These are phyloP conservation scores for Babjeviella inositovora DNA, from an alignment of 805 yeast genomes.

Conservation along the genomic window DNA sequence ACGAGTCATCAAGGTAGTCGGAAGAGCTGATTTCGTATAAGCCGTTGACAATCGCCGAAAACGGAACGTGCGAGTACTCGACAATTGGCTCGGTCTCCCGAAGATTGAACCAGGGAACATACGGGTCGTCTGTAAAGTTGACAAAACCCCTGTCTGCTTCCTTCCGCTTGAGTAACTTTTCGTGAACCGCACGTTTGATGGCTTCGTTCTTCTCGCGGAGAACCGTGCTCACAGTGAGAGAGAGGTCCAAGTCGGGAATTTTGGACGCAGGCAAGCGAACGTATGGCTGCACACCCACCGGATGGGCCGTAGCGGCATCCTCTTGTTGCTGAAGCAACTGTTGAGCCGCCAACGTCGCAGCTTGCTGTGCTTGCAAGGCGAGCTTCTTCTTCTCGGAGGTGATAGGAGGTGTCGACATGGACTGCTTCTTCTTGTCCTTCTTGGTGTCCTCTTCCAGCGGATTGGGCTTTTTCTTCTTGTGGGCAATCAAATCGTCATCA, in stretches of 20 bases:
- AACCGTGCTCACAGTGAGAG: constrained; percentile 67
- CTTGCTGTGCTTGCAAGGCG: no score
- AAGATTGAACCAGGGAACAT: constrained; percentile 65
- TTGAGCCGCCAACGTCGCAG: no score
- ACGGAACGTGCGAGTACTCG: constrained; percentile 56
- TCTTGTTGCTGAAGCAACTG: constrained; percentile 5
- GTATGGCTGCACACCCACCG: constrained; percentile 49
- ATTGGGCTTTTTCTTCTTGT: constrained; percentile 56
- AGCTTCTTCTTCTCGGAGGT: no score
- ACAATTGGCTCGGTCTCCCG: constrained; percentile 22
- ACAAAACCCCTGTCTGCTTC: constrained; percentile 61
- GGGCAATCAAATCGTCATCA: constrained; percentile 69
- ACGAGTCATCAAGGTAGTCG: constrained; percentile 27
- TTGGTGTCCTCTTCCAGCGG: constrained; percentile 16
- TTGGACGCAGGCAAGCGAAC: constrained; percentile 80
- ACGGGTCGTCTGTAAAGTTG: constrained; percentile 77
- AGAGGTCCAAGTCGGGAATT: constrained; percentile 83
- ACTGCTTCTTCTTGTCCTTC: constrained; percentile 9
- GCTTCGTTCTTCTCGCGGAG: constrained; percentile 62
- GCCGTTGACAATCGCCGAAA: constrained; percentile 62
- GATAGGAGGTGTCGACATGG: no score
- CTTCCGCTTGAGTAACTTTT: constrained; percentile 59
- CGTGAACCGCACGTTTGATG: constrained; percentile 72
- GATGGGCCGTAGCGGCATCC: constrained; percentile 7
- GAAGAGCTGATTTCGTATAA: constrained; percentile 49